Conservation (phyloP, 495 filamentous ascomycete genomes). For the Aspergillus ostianus region DNA sequence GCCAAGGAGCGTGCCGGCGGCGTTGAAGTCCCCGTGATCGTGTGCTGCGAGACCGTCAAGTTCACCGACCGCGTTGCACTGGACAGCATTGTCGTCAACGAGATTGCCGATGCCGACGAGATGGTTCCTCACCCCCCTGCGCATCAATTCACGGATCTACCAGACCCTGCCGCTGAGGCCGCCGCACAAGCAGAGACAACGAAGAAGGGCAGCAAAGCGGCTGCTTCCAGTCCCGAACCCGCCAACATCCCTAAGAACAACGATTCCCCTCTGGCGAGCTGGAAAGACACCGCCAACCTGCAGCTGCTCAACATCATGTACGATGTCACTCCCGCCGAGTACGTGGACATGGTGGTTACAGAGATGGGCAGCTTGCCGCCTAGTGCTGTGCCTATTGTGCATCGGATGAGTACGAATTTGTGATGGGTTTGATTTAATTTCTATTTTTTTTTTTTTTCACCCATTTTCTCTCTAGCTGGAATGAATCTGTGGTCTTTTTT, state of each 20-base stretch:
- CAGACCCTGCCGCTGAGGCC: slow-evolving; percentile 27
- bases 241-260: slow-evolving; percentile 16
- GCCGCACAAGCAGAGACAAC: slow-evolving; percentile 24
- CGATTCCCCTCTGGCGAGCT: slow-evolving; percentile 49
- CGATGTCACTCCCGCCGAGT: slow-evolving; percentile 89
- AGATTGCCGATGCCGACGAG: slow-evolving; percentile 74
- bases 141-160: slow-evolving; percentile 39
- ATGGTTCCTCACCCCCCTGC: slow-evolving; percentile 39
- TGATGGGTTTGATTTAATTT: slow-evolving; percentile 17
- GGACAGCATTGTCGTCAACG: slow-evolving; percentile 90
- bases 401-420: slow-evolving; percentile 49
- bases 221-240: slow-evolving; percentile 26
- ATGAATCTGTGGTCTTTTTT: background rate
- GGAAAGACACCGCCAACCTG: slow-evolving; percentile 60
- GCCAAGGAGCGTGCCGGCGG: slow-evolving; percentile 63
- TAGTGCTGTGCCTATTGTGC: slow-evolving; percentile 65
- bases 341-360: slow-evolving; percentile 83
- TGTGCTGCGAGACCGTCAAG: slow-evolving; percentile 93
- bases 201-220: slow-evolving; percentile 42
- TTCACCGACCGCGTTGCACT: slow-evolving; percentile 88
- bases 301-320: slow-evolving; percentile 84
- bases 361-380: slow-evolving; percentile 88
- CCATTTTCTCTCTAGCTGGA: background rate
- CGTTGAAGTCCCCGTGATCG: slow-evolving; percentile 72
- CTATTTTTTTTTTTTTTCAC: background rate